Percentiles rank a stretch among this genome's conserved stretches.
phyloP scores from a whole-genome alignment of 2,329 filamentous ascomycete genomes.

The Drechslerella stenobrocha region DNA sequence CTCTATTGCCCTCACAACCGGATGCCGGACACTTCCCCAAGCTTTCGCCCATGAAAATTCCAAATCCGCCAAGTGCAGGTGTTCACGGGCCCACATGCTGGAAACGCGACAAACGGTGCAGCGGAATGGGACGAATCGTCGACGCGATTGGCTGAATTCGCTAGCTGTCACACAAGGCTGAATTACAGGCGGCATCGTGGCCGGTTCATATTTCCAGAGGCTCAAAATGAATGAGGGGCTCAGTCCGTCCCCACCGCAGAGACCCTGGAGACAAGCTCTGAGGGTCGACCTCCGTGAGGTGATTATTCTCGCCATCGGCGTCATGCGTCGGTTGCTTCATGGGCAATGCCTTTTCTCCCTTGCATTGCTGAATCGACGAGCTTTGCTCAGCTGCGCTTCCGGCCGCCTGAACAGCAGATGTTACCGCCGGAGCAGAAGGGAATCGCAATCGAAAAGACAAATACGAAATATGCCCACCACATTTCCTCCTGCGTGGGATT shows the following conservation, averaged over 20 bases:
- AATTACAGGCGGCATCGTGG: constrained; percentile 33
- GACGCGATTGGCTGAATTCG: not conserved
- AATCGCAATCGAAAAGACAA: not conserved
- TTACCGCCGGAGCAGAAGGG: not conserved
- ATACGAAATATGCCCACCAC: too few species aligned
- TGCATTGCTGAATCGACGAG: constrained; percentile 4
- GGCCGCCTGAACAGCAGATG: constrained; percentile 1
- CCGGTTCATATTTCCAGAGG: constrained; percentile 36
- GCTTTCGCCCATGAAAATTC: constrained; percentile 21
- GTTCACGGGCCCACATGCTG: constrained; percentile 4
- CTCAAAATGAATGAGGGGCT: constrained; percentile 26
- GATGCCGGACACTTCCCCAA: constrained; percentile 7
- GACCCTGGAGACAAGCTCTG: too few species aligned
- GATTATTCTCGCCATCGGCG: not conserved
- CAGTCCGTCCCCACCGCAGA: not conserved
- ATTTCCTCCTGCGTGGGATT: not conserved
- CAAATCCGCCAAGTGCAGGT: constrained; percentile 50
- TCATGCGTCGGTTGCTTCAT: not conserved
- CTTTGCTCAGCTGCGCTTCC: constrained; percentile 43
- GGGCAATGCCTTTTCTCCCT: not conserved
- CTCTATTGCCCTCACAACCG: too few species aligned
- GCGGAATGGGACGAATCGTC: constrained; percentile 32
- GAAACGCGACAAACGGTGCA: constrained; percentile 30
- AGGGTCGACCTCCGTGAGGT: not conserved
- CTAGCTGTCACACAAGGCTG: constrained; percentile 47